Evolutionary conservation across 169 alveolate genomes (phyloP).

Genomic region (Amoebophrya sp.): DNA sequence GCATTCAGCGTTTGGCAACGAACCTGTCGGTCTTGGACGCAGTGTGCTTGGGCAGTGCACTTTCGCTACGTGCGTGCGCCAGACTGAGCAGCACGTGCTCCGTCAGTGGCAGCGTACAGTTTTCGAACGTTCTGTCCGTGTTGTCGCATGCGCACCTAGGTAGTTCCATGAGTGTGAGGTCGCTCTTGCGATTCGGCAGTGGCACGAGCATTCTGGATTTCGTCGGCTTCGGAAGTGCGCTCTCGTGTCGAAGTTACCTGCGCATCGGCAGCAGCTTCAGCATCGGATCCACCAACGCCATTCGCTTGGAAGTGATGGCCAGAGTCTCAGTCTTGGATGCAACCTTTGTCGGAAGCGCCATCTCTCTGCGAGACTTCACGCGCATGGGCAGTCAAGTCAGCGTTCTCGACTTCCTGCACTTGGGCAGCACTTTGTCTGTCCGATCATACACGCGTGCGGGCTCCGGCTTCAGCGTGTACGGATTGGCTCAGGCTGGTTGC

Average conservation of each 20-base stretch:
- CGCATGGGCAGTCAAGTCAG: background rate
- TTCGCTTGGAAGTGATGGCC: background rate
- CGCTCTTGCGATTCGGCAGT: background rate
- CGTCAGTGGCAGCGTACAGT: background rate
- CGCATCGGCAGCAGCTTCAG: background rate
- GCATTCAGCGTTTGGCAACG: background rate
- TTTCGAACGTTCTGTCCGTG: background rate
- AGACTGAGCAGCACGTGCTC: background rate
- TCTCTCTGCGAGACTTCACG: background rate
- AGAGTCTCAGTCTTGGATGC: constrained; percentile 20
- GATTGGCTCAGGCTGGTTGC: background rate
- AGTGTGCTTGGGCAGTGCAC: background rate
- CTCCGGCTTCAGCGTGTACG: background rate
- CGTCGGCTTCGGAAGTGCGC: background rate
- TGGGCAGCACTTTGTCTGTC: background rate
- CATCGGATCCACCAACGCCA: background rate
- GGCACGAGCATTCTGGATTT: background rate
- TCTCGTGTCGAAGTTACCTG: background rate
- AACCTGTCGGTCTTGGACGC: background rate
- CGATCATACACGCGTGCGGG: constrained; percentile 29
- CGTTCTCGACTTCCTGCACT: background rate
- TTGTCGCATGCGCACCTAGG: background rate
- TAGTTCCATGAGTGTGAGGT: background rate
- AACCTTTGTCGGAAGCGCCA: background rate
- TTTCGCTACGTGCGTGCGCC: background rate